Conservation (phyloP, 345 rosid species). For the Tarenaya hassleriana region DNA sequence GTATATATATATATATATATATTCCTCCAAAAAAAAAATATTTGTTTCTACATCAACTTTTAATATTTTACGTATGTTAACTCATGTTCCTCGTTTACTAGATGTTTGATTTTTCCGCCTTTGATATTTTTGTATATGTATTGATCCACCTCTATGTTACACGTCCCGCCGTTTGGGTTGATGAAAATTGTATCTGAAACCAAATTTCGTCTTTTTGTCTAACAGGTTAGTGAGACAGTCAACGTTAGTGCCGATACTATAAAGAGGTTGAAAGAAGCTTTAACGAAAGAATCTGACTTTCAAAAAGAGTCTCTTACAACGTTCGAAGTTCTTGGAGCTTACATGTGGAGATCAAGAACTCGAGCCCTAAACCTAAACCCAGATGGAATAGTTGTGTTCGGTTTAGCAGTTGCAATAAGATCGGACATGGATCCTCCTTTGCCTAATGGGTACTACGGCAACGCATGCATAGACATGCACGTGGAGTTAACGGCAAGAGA, state of each 20-base stretch:
- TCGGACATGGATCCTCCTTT: constrained; percentile 11
- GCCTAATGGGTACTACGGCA: constrained; percentile 24
- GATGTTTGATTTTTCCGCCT: too few relatives aligned
- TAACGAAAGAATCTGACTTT: constrained; percentile 4
- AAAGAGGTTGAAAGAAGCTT: constrained; percentile 17
- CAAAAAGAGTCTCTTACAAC: constrained; percentile 4
- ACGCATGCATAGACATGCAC: constrained; percentile 16
- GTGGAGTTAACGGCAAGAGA: constrained; percentile 16
- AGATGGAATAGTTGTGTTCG: constrained; percentile 22
- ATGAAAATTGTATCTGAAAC: too few relatives aligned
- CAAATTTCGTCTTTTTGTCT: too few relatives aligned
- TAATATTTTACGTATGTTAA: too few relatives aligned
- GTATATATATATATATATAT: too few relatives aligned
- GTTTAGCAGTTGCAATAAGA: constrained; percentile 14
- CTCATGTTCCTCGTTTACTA: too few relatives aligned
- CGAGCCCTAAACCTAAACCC: constrained; percentile 14
- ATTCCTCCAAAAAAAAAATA: too few relatives aligned
- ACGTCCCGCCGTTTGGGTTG: background rate
- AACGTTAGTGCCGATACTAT: constrained; percentile 15
- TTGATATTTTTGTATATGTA: too few relatives aligned
- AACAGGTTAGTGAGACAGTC: constrained; percentile 14
- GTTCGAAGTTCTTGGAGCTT: constrained; percentile 23
- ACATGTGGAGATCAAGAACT: constrained; percentile 21
- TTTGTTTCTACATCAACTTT: too few relatives aligned
- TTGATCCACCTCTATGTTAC: too few relatives aligned